Evolutionary conservation across 305 asterid genomes (phyloP).

Genomic region (Fraxinus ornus): DNA sequence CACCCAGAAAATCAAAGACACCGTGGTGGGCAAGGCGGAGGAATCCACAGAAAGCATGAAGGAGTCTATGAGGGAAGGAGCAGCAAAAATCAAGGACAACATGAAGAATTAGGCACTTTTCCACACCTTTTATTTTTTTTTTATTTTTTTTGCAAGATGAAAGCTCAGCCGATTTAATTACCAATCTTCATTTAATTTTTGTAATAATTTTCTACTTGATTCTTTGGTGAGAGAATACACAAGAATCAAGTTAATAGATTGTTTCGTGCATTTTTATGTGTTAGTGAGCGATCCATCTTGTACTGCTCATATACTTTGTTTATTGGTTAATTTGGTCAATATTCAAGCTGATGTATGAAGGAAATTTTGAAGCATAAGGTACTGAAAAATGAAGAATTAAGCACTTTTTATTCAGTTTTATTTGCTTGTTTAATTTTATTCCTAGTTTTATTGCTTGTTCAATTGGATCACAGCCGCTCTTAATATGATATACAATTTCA

Average conservation of each 20-base stretch:
- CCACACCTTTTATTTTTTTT: too few relatives aligned
- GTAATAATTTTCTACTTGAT: not conserved
- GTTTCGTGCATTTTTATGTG: not conserved
- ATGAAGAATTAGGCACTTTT: conserved; percentile 17
- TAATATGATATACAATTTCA: not conserved
- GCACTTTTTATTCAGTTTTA: not conserved
- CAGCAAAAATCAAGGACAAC: conserved; percentile 29
- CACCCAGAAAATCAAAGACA: conserved; percentile 40
- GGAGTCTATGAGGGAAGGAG: conserved; percentile 26
- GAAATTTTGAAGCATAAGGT: not conserved
- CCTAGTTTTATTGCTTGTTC: not conserved
- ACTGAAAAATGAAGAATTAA: not conserved
- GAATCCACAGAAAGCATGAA: conserved; percentile 36
- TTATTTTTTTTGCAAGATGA: not conserved
- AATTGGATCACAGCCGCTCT: not conserved
- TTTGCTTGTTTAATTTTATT: too few relatives aligned
- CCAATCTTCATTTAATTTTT: not conserved
- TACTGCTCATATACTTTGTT: not conserved
- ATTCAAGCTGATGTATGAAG: not conserved
- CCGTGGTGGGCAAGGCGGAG: conserved; percentile 46
- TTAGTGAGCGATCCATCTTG: not conserved
- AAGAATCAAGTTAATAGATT: not conserved
- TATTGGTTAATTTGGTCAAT: not conserved
- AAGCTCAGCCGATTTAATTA: not conserved
- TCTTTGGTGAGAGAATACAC: not conserved